Evolutionary conservation across 1,139 yeast genomes (phyloP).

Genomic region (Ogataea hybrid): DNA sequence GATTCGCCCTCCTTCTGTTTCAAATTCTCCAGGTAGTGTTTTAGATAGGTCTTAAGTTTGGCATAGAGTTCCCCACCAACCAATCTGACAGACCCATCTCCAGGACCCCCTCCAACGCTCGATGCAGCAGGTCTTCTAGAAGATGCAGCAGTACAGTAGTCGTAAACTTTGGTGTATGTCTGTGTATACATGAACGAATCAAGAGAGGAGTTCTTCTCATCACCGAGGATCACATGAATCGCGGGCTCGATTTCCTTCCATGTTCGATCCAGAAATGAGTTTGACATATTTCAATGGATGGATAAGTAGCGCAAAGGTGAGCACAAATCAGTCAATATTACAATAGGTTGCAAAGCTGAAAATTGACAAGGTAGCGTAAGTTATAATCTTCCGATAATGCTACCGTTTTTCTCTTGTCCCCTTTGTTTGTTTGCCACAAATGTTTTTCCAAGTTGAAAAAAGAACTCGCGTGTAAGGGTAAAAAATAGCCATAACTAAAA

Average conservation of each 20-base stretch:
- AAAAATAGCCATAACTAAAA: not conserved
- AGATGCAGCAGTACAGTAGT: conserved; percentile 86
- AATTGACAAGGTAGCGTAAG: conserved; percentile 6
- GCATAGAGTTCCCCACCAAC: conserved; percentile 90
- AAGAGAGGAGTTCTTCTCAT: conserved; percentile 61
- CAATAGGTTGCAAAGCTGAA: not conserved
- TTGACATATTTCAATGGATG: conserved; percentile 21
- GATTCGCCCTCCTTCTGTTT: conserved; percentile 54
- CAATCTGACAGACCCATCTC: conserved; percentile 35
- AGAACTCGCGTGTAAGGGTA: conserved; percentile 10
- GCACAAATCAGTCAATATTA: not conserved
- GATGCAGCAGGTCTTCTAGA: conserved; percentile 24
- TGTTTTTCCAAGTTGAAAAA: conserved; percentile 9
- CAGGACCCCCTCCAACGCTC: conserved; percentile 33
- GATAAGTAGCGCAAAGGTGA: not conserved
- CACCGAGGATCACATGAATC: conserved; percentile 65
- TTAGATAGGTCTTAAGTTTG: conserved; percentile 65
- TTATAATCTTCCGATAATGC: not conserved
- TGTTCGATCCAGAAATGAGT: conserved; percentile 60
- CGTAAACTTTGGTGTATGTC: conserved; percentile 80
- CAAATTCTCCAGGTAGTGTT: conserved; percentile 54
- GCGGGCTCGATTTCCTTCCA: conserved; percentile 81
- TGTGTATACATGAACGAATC: conserved; percentile 71
- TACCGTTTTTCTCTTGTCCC: conserved; percentile 2
- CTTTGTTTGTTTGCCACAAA: conserved; percentile 16